Base-by-base conservation (phyloP, 1,284 basidiomycete species). In the Hymenochaete sp. region DNA sequence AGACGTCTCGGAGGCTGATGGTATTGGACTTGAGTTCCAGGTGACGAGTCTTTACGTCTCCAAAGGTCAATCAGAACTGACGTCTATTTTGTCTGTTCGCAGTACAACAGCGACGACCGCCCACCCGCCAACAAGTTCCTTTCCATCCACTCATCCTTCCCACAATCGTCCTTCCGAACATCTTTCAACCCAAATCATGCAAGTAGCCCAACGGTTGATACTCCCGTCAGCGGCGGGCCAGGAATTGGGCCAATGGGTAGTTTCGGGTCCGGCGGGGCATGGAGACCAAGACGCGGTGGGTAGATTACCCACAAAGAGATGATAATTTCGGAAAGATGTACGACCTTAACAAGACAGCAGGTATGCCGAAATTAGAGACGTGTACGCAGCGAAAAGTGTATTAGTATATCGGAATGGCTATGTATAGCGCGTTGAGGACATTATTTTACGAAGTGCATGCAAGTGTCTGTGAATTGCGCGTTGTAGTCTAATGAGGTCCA, bases 21-120 rank as follows among this genome's bases (percentile, higher is more conserved):
- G 76, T 28, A 82, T 93, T 52, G 85, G 86, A 10, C 72, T 93
- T 14, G 91, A 95, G 61, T 95, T 92, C 68, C 86, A 91, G 71
- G 88, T 88, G 58, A 5, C 25, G 64, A 57, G 10, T 45, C 25
- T 22, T 37, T 47, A 42, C 33, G 28, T 28, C 26, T 38, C 29
- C 36, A 18, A 38, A 47, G 13, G 53, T 50, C 5, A 35, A n/a
- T 26, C 29, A 50, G 24, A 5, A 24, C 19, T 27, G 16, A 21
- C 13, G 29, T 14, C 28, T 24, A 42, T 33, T 28, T 43, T 37
- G 48, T 53, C 14, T 21, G 16, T 22, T 46, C 16, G 28, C 45
- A 88, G 82, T 88, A 79, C 55, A 88, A 89, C 59, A 84, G 80
- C 22, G 86, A 88, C 48, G 85, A 88, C 53, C 73, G 82, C 21